Evolutionary conservation across 2,329 filamentous ascomycete species (phyloP).

Genomic region (Claviceps africana): DNA sequence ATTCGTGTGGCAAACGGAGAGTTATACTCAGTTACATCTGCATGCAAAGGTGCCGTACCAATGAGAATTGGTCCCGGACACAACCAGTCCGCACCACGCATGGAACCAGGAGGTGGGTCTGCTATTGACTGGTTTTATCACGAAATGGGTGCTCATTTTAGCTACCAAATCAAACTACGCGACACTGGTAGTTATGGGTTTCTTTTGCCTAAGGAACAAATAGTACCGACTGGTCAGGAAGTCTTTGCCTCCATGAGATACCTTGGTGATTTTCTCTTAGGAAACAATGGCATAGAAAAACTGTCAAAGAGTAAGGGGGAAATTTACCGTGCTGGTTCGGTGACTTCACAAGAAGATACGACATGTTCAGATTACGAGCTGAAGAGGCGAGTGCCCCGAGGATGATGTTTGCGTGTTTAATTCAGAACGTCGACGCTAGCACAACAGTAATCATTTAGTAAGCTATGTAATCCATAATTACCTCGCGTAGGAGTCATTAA

Average conservation of each 20-base stretch:
- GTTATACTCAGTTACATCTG: slow-evolving; percentile 62
- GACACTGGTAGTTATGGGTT: slow-evolving; percentile 94
- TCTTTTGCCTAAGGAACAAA: slow-evolving; percentile 71
- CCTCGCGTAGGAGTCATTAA: not conserved
- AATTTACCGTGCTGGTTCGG: slow-evolving; percentile 7
- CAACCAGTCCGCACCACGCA: slow-evolving; percentile 23
- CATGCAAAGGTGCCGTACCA: slow-evolving; percentile 65
- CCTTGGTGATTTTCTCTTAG: slow-evolving; percentile 65
- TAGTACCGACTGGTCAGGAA: slow-evolving; percentile 80
- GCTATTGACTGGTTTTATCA: slow-evolving; percentile 95
- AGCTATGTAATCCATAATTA: not conserved
- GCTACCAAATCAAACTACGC: slow-evolving; percentile 86
- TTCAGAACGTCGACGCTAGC: not conserved
- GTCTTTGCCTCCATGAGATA: slow-evolving; percentile 71
- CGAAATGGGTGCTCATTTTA: slow-evolving; percentile 65
- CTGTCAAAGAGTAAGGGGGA: slow-evolving; percentile 13
- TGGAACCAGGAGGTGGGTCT: slow-evolving; percentile 69
- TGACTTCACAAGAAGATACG: slow-evolving; percentile 7
- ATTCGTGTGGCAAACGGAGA: slow-evolving; percentile 71
- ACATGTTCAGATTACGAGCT: slow-evolving; percentile 15
- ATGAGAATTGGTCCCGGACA: slow-evolving; percentile 10
- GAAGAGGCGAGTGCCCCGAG: slow-evolving; percentile 15
- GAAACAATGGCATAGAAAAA: slow-evolving; percentile 52
- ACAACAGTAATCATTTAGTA: not conserved
- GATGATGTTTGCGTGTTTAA: slow-evolving; percentile 8